Conservation (phyloP, 148 eudicot genomes). For the Spergularia bocconei region DNA sequence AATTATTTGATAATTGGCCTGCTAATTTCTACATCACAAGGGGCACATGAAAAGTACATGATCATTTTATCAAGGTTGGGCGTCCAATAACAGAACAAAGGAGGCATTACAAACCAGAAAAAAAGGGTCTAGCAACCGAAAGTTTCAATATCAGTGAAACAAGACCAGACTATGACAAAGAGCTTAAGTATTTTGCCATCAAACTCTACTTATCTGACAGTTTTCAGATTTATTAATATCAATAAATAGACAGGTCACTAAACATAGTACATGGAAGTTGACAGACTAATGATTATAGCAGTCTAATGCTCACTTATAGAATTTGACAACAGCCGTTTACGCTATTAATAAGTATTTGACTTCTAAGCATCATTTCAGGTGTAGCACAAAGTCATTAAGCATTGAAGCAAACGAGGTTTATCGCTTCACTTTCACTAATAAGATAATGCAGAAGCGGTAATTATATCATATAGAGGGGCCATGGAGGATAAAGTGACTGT, state of each 20-base stretch:
- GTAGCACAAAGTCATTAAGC: conserved; percentile 21
- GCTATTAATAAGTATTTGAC: conserved; percentile 29
- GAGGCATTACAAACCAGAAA: conserved; percentile 14
- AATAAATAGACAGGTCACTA: conserved; percentile 18
- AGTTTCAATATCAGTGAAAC: conserved; percentile 22
- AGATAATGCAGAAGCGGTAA: conserved; percentile 17
- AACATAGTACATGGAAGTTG: conserved; percentile 18
- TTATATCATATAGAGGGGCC: conserved; percentile 10
- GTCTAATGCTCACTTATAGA: conserved; percentile 6
- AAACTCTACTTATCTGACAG: conserved; percentile 18
- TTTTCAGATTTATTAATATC: conserved; percentile 9
- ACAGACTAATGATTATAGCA: conserved; percentile 11
- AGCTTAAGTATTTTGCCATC: background rate
- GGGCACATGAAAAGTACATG: background rate
- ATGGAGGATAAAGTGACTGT: conserved; percentile 14
- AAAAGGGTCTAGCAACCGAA: conserved; percentile 24
- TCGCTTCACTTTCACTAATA: conserved; percentile 12
- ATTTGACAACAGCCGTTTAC: conserved; percentile 17
- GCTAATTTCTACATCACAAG: conserved; percentile 9
- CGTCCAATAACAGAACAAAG: conserved; percentile 3
- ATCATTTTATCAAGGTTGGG: background rate
- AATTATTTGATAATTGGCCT: conserved; percentile 1
- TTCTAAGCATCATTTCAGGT: conserved; percentile 10
- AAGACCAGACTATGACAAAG: conserved; percentile 14
- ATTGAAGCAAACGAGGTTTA: conserved; percentile 2